Conservation (phyloP, 2,329 filamentous ascomycete genomes). For the Neopestalotiopsis sp. region DNA sequence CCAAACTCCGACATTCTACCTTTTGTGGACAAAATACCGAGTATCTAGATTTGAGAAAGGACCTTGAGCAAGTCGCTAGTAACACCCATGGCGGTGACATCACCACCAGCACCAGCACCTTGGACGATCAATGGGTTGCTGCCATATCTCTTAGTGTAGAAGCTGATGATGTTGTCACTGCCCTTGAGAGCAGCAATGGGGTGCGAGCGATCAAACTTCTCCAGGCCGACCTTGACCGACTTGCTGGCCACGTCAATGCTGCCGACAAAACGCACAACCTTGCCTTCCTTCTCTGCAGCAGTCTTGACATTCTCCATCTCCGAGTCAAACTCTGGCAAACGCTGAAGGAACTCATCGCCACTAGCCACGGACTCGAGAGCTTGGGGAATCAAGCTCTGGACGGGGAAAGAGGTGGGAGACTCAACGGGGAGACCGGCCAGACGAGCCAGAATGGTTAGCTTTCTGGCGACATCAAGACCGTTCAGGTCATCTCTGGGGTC, state of each 20-base stretch:
- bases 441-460: constrained; percentile 91
- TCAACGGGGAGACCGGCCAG: constrained; percentile 82
- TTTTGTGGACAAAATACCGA: constrained; percentile 11
- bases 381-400: constrained; percentile 89
- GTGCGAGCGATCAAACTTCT: constrained; percentile 86
- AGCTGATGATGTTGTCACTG: constrained; percentile 98
- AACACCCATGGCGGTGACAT: constrained; percentile 97
- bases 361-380: constrained; percentile 78
- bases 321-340: constrained; percentile 81
- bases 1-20: constrained; percentile 12
- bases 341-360: constrained; percentile 84
- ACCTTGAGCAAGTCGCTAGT: constrained; percentile 93
- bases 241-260: constrained; percentile 85
- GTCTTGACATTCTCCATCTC: constrained; percentile 88
- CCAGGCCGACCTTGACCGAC: constrained; percentile 87
- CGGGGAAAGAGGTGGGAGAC: constrained; percentile 86
- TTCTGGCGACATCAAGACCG: constrained; percentile 89
- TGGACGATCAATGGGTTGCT: constrained; percentile 91
- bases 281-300: constrained; percentile 84
- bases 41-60: constrained; percentile 66
- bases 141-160: constrained; percentile 96
- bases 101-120: constrained; percentile 90
- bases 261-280: constrained; percentile 93
- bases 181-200: constrained; percentile 95
- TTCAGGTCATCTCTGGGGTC: constrained; percentile 88